phyloP scores from a whole-genome alignment of 805 yeast species.

The Wickerhamiella bombiphila region DNA sequence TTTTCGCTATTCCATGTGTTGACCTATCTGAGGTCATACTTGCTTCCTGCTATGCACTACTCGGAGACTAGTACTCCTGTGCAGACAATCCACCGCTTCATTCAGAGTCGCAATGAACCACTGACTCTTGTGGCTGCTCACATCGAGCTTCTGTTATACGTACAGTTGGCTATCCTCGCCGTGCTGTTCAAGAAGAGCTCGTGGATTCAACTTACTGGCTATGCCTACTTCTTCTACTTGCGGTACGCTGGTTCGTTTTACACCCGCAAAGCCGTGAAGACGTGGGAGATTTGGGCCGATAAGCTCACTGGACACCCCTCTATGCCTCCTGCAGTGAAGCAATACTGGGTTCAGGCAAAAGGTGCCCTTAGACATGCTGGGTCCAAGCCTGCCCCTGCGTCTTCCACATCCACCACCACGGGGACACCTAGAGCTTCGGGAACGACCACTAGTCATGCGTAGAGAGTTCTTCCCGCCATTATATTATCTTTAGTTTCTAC shows the following conservation, averaged over 20 bases:
- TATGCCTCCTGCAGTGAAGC: constrained; percentile 37
- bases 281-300: constrained; percentile 53
- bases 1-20: constrained; percentile 74
- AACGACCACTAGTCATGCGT: constrained; percentile 1
- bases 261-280: constrained; percentile 54
- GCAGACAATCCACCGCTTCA: constrained; percentile 30
- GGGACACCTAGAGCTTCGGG: constrained; percentile 1
- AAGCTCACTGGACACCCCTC: constrained; percentile 39
- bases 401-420: constrained; percentile 3
- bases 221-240: constrained; percentile 51
- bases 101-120: constrained; percentile 41
- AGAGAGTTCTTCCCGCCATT: too few relatives aligned
- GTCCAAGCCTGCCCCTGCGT: not conserved
- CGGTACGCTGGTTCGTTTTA: constrained; percentile 64
- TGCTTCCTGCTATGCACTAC: constrained; percentile 48
- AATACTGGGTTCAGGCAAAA: constrained; percentile 38
- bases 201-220: constrained; percentile 35
- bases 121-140: constrained; percentile 47
- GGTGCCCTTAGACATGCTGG: not conserved
- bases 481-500: too few relatives aligned
- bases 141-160: constrained; percentile 34
- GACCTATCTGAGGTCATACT: constrained; percentile 47
- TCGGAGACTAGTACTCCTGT: constrained; percentile 19
- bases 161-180: constrained; percentile 29
- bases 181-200: constrained; percentile 49